Evolutionary conservation across 192 early-diverging fungal genomes (phyloP), one percentile per base, ranked within the genome.

Genomic region (Linnemannia schmuckeri): DNA sequence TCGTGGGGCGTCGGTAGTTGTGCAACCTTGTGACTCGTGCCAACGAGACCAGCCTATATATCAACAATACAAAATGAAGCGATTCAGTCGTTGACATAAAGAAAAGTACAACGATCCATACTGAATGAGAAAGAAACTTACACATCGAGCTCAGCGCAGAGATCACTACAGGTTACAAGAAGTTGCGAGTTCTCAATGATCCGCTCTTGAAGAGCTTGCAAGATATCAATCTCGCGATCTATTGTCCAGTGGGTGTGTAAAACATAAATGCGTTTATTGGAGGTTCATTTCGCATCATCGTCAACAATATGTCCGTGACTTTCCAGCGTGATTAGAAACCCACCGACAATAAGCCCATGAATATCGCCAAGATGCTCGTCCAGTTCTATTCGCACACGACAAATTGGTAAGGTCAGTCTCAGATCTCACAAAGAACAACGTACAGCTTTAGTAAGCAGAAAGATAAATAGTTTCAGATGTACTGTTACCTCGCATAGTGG

Each of bases 361-460:
- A 99, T 93, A 74, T 99, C 97, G 6, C 97, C 97, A 12, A 97
- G 82, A 22, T 90, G 89, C 63, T 93, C 89, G 77, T 99, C 97
- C 20, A 99, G 87, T 49, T 94, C 94, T 95, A 87, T 37, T 74
- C 6, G 20, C 42, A 17, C 35, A 52, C 10, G 20, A 46, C 54
- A 77, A 33, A 12, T 7, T 4, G 27, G n/a, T 18, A 4, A 61
- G 10, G 61, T 66, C 27, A 33, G 30, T 15, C 61, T 17, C 12
- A 4, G 6, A 13, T 30, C 0, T 15, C 24, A 61, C 3, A 8
- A 61, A 35, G 27, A 33, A 30, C 61, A 66, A 15, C 13, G 9
- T 33, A 8, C 18, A 0, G 61, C 30, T 33, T 15, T 30, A 4
- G 10, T 66, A 10, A 3, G 12, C 30, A 27, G 8, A 10, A 33